A percentile compares a stretch with the other conserved stretches of the same genome.
Evolutionary conservation across 768 basidiomycete genomes (phyloP).

Genomic region (Flagelloscypha sp.): DNA sequence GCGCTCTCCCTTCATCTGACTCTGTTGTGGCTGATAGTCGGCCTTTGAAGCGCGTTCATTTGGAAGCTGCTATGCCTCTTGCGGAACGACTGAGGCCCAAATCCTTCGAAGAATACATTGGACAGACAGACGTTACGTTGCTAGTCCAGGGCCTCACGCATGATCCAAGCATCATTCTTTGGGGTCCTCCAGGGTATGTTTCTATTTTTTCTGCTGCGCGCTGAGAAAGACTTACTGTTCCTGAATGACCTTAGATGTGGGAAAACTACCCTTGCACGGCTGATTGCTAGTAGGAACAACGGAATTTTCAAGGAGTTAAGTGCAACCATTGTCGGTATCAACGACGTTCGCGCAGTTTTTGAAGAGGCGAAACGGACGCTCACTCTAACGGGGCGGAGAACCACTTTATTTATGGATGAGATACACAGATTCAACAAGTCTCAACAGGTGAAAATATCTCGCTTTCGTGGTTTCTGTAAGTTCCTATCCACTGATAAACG

Average conservation of each 20-base stretch:
- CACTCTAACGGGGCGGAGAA: conserved; percentile 61
- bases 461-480: neutral
- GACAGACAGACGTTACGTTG: conserved; percentile 58
- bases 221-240: conserved; percentile 1
- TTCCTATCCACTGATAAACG: conserved; percentile 10
- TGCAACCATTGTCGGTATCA: conserved; percentile 61
- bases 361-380: conserved; percentile 68
- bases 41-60: conserved; percentile 15
- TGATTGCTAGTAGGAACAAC: conserved; percentile 53
- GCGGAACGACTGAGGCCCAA: conserved; percentile 69
- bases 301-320: conserved; percentile 69
- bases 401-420: conserved; percentile 76
- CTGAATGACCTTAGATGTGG: conserved; percentile 38
- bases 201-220: neutral
- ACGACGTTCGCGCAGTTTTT: conserved; percentile 64
- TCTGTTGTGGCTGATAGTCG: conserved; percentile 7
- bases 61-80: conserved; percentile 40
- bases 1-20: conserved; percentile 5
- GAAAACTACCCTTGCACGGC: conserved; percentile 68
- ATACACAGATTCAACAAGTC: conserved; percentile 72
- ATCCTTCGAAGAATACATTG: conserved; percentile 57
- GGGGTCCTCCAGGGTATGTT: conserved; percentile 66
- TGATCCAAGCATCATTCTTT: conserved; percentile 55
- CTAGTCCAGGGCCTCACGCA: conserved; percentile 44
- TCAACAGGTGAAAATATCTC: conserved; percentile 41